phyloP scores from a whole-genome alignment of 169 alveolate species.

The Theileria sp. region DNA sequence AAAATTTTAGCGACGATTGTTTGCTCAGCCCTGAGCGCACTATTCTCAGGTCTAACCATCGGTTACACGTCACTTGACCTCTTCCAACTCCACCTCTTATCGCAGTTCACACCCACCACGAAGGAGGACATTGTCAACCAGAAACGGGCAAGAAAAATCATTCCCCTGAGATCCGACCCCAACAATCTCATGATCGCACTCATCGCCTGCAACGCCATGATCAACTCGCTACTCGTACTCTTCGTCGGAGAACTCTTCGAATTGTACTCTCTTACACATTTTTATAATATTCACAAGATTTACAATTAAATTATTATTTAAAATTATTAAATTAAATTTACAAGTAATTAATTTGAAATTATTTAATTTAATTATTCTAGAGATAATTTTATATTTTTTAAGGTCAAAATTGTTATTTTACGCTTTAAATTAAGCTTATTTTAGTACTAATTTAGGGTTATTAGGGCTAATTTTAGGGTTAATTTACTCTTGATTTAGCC shows the following conservation, averaged over 20 bases:
- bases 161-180: slow-evolving; percentile 84
- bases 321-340: no score
- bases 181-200: slow-evolving; percentile 83
- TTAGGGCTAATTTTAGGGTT: no score
- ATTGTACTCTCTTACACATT: slow-evolving; percentile 19
- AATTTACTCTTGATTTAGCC: neutral
- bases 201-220: slow-evolving; percentile 84
- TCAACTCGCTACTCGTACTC: slow-evolving; percentile 82
- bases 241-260: slow-evolving; percentile 81
- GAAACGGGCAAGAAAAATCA: slow-evolving; percentile 77
- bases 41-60: slow-evolving; percentile 84
- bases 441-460: no score
- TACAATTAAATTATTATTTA: neutral
- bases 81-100: slow-evolving; percentile 78
- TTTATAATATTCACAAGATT: no score
- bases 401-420: no score
- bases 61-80: slow-evolving; percentile 86
- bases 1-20: slow-evolving; percentile 48
- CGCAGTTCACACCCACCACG: slow-evolving; percentile 72
- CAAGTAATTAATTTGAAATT: no score
- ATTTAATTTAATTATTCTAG: no score
- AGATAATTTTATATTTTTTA: no score
- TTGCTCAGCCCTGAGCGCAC: slow-evolving; percentile 68
- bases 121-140: slow-evolving; percentile 72
- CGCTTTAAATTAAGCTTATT: no score